phyloP scores from a whole-genome alignment of 2,329 filamentous ascomycete genomes.

The Ciborinia camelliae region DNA sequence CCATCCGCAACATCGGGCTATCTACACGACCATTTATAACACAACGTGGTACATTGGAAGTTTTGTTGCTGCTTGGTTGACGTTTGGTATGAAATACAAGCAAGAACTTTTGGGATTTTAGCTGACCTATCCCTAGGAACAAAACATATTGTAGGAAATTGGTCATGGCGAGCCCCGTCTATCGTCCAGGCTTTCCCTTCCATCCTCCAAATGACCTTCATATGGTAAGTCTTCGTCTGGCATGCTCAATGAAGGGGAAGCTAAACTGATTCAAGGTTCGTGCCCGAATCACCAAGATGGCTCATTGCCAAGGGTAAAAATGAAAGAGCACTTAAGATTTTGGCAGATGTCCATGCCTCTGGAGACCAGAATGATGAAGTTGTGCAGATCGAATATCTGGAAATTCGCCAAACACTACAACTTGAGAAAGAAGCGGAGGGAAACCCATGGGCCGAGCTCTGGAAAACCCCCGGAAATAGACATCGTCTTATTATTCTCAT shows the following conservation, averaged over 20 bases:
- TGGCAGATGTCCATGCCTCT: constrained; percentile 47
- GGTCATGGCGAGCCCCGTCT: constrained; percentile 38
- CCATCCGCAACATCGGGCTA: constrained; percentile 48
- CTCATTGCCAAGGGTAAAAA: constrained; percentile 64
- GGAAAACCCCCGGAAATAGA: constrained; percentile 52
- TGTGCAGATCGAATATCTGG: constrained; percentile 42
- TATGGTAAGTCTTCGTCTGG: constrained; percentile 26
- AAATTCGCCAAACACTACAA: constrained; percentile 45
- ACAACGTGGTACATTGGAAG: constrained; percentile 45
- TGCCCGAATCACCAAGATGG: constrained; percentile 45
- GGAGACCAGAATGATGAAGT: constrained; percentile 41
- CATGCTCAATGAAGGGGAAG: not conserved
- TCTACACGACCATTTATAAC: constrained; percentile 48
- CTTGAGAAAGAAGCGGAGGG: constrained; percentile 47
- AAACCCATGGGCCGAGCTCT: constrained; percentile 47
- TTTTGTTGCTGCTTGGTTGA: constrained; percentile 47
- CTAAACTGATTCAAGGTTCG: constrained; percentile 31
- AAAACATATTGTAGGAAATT: constrained; percentile 37
- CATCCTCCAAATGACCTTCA: constrained; percentile 30
- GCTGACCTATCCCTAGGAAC: constrained; percentile 34
- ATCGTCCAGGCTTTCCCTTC: constrained; percentile 37
- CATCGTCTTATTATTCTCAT: constrained; percentile 53
- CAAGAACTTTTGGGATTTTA: not conserved
- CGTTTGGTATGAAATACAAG: constrained; percentile 36
- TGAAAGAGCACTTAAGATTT: constrained; percentile 56